Evolutionary conservation across 169 alveolate genomes (phyloP).

Genomic region (Cryptosporidium muris): DNA sequence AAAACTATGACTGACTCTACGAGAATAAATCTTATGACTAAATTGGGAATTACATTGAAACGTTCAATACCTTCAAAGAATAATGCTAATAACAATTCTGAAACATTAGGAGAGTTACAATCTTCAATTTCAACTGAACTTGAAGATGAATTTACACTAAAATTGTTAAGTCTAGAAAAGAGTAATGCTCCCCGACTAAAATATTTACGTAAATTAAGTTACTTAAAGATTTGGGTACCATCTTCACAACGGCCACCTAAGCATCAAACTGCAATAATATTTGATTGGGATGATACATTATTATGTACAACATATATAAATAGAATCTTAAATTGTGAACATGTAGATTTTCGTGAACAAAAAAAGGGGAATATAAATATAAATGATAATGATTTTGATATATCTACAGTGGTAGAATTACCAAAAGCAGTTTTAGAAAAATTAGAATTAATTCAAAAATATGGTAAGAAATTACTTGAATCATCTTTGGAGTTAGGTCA

Average conservation of each 20-base stretch:
- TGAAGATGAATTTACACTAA: conserved; percentile 11
- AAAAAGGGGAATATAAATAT: not conserved
- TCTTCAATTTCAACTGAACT: not conserved
- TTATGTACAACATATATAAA: conserved; percentile 88
- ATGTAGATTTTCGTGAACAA: no score
- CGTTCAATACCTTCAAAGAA: not conserved
- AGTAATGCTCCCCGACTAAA: conserved; percentile 51
- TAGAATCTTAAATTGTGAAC: conserved; percentile 1
- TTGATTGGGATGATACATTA: conserved; percentile 96
- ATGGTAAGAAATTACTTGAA: conserved; percentile 73
- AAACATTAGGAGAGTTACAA: not conserved
- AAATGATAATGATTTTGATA: not conserved
- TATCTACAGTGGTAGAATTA: not conserved
- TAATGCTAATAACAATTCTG: not conserved
- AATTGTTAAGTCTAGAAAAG: conserved; percentile 15
- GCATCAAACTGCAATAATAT: conserved; percentile 82
- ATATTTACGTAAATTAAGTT: conserved; percentile 54
- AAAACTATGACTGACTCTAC: conserved; percentile 27
- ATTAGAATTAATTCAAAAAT: conserved; percentile 60
- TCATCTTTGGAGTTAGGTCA: conserved; percentile 82
- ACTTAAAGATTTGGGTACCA: conserved; percentile 75
- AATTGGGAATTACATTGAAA: conserved; percentile 45
- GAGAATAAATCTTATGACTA: conserved; percentile 27
- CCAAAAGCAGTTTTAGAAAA: conserved; percentile 12
- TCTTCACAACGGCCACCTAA: conserved; percentile 71